These are phyloP conservation scores for Rosa chinensis DNA, from an alignment of 306 rosid genomes.

Conservation along the genomic window DNA sequence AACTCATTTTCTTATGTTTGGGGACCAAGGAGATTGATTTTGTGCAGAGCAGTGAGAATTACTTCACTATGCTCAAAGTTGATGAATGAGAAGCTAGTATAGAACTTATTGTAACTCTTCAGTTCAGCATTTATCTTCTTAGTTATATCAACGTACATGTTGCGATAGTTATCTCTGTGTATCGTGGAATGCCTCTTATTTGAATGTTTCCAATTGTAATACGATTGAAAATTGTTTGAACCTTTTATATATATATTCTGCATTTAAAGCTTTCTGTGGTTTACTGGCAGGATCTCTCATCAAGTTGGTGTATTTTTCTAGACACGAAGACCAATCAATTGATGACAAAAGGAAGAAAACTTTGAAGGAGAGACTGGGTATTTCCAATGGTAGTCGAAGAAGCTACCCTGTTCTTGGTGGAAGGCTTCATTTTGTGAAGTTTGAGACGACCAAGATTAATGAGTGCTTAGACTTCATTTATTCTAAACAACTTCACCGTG, in stretches of 20 bases:
- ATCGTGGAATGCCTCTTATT: neutral
- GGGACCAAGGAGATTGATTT: no score
- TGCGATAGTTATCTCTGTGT: neutral
- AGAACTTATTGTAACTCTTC: neutral
- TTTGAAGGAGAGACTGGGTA: slow-evolving; percentile 66
- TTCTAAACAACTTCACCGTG: slow-evolving; percentile 91
- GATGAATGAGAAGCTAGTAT: neutral
- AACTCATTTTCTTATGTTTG: neutral
- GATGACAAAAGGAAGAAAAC: slow-evolving; percentile 75
- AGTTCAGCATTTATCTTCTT: slow-evolving; percentile 15
- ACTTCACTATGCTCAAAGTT: neutral
- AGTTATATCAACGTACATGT: neutral
- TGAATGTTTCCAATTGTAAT: neutral
- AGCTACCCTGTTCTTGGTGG: slow-evolving; percentile 98
- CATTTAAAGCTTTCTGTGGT: neutral
- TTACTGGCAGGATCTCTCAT: slow-evolving; percentile 80
- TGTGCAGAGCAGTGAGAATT: neutral
- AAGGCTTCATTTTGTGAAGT: slow-evolving; percentile 98
- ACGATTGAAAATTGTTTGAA: neutral
- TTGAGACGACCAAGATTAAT: slow-evolving; percentile 85
- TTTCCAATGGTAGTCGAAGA: slow-evolving; percentile 75
- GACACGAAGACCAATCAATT: slow-evolving; percentile 67
- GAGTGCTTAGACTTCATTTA: slow-evolving; percentile 93
- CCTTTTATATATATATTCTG: neutral
- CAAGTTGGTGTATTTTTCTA: slow-evolving; percentile 95